Conservation (phyloP, 768 basidiomycete genomes). For the Leucogyrophana mollusca region DNA sequence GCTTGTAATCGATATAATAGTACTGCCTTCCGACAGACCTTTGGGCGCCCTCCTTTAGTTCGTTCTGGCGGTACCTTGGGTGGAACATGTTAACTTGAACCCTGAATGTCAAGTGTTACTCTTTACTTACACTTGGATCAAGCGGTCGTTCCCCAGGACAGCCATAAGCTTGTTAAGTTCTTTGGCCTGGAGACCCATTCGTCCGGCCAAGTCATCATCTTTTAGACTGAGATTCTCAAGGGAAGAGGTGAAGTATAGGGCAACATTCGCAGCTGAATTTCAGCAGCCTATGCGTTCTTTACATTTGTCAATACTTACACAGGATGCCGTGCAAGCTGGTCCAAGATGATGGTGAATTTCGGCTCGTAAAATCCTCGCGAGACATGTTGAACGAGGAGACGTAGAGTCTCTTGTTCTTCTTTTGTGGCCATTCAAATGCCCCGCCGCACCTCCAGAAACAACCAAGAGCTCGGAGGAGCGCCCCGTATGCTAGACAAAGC, state of each 20-base stretch:
- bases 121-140: conserved; percentile 70
- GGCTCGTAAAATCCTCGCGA: conserved; percentile 94
- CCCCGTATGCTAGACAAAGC: no score
- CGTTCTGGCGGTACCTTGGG: conserved; percentile 82
- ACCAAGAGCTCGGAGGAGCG: no score
- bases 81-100: conserved; percentile 3
- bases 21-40: conserved; percentile 88
- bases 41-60: conserved; percentile 86
- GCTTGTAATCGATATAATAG: conserved; percentile 95
- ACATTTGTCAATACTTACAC: conserved; percentile 73
- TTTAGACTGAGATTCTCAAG: conserved; percentile 61
- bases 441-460: not conserved
- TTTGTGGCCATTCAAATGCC: conserved; percentile 53
- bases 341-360: conserved; percentile 87
- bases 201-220: conserved; percentile 90
- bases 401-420: conserved; percentile 80
- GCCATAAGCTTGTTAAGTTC: conserved; percentile 90
- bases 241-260: conserved; percentile 7
- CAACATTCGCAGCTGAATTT: conserved; percentile 17
- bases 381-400: conserved; percentile 89
- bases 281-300: conserved; percentile 16
- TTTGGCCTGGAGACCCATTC: conserved; percentile 86
- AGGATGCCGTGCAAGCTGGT: conserved; percentile 88
- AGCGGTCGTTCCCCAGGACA: conserved; percentile 70
- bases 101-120: not conserved